Conservation (phyloP, 163 green algal species). For the Scenedesmus sp. region DNA sequence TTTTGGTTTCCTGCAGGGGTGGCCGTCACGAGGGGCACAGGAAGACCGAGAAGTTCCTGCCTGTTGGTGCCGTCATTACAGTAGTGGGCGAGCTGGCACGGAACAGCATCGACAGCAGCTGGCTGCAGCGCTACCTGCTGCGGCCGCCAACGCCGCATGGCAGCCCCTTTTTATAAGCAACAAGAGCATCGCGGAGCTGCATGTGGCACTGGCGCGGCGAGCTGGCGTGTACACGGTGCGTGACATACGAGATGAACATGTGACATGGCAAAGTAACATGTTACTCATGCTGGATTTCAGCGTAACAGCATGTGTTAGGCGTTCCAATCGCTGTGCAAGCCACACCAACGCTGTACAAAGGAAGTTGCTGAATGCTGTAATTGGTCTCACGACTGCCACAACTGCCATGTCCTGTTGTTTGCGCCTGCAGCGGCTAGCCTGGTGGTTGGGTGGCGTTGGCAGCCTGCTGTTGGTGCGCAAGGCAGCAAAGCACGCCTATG, state of each 20-base stretch:
- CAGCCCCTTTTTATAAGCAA: constrained; percentile 55
- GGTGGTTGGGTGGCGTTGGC: constrained; percentile 63
- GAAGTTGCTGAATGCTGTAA: constrained; percentile 23
- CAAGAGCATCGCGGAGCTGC: constrained; percentile 53
- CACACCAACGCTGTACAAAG: no score
- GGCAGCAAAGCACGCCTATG: constrained; percentile 33
- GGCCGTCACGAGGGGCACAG: constrained; percentile 70
- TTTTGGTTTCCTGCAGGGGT: constrained; percentile 46
- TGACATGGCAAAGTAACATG: not conserved
- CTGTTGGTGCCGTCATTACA: constrained; percentile 74
- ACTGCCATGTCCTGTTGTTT: no score
- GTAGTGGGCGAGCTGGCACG: constrained; percentile 78
- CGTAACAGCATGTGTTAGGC: no score
- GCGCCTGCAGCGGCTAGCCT: constrained; percentile 44
- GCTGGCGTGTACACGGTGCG: constrained; percentile 35
- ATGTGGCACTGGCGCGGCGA: constrained; percentile 24
- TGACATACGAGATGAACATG: not conserved
- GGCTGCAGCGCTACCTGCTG: constrained; percentile 52
- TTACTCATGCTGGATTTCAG: no score
- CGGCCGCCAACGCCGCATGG: constrained; percentile 45
- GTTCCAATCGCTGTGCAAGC: no score
- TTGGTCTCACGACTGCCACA: not conserved
- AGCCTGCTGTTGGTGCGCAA: constrained; percentile 58
- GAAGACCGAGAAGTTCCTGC: constrained; percentile 75
- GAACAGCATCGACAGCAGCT: constrained; percentile 14